Base-by-base conservation (phyloP, 2,329 filamentous ascomycete species). In the Pyrenophora seminiperda region DNA sequence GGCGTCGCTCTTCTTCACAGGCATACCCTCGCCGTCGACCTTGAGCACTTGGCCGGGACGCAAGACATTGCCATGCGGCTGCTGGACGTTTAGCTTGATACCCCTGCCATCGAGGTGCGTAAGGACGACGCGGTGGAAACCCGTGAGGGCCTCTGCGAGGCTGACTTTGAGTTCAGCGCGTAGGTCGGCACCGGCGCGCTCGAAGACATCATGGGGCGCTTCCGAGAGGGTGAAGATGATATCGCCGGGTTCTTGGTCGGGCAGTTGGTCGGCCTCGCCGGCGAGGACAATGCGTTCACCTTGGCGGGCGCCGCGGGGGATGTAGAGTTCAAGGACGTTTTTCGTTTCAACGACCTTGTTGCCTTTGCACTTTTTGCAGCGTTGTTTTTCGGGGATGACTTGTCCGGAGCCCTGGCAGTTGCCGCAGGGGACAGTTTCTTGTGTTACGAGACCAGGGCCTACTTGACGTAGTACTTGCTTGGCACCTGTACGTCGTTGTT, bases 331-430 rank as follows among this genome's bases (percentile, higher is more conserved):
- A 53, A 99, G 80, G 3, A 93, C 89, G 78, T 97, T 99, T 75
- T 90, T 94, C 75, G 94, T 89, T 66, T 91, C 88, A 36, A 86
- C 85, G 11, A 90, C 91, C 56, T 90, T 84, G 74, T 89, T 90
- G 67, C 94, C 94, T 77, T 97, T 97, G 84, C 94, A 99, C 80
- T 94, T 97, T 81, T 96, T 96, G 81, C 94, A 99, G 71, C 91
- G 90, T 69, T 99, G 94, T 80, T 97, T 97, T 69, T 96, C 91
- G 74, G 93, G 93, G 78, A 86, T 96, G 68, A 92, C 86, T 68
- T 87, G 86, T 5, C 94, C 94, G n/a, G 86, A 83, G 27, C 92
- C 93, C 53, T 86, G 82, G 76, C 94, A 99, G 66, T 88, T 86
- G 65, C 88, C 86, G 74, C 94, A 99, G 29, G 86, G 75, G 30